Conservation (phyloP, 2,329 filamentous ascomycete species). For the Canariomyces notabilis region DNA sequence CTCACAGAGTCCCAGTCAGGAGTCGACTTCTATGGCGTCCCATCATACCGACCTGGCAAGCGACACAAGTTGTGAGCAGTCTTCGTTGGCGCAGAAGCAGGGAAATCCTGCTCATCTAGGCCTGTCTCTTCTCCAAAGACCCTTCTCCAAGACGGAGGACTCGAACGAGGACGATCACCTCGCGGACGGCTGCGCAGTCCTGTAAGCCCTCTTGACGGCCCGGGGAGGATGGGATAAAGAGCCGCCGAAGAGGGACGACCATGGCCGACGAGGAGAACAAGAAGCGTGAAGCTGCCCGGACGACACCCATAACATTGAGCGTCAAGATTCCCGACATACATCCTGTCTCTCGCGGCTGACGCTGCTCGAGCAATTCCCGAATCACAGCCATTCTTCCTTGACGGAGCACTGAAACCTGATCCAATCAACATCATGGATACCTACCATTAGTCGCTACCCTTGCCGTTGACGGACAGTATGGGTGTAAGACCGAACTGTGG, state of each 20-base stretch:
- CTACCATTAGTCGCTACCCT: too few relatives aligned
- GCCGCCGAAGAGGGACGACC: background rate
- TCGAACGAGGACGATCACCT: slow-evolving; percentile 6
- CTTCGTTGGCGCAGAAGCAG: background rate
- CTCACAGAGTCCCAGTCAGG: too few relatives aligned
- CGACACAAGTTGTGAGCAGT: background rate
- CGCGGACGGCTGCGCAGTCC: slow-evolving; percentile 2
- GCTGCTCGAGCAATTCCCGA: too few relatives aligned
- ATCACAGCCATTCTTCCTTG: too few relatives aligned
- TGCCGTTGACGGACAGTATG: too few relatives aligned
- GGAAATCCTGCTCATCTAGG: background rate
- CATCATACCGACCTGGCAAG: background rate
- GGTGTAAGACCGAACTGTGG: too few relatives aligned
- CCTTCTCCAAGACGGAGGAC: background rate
- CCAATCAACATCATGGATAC: too few relatives aligned
- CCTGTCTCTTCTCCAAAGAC: background rate
- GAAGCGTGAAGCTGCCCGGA: background rate
- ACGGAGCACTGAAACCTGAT: too few relatives aligned
- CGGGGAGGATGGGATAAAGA: background rate
- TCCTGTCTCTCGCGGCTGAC: too few relatives aligned
- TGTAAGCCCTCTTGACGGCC: too few relatives aligned
- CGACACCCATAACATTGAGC: too few relatives aligned
- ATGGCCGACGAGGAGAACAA: background rate
- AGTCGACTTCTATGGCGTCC: background rate
- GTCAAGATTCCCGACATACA: too few relatives aligned